Evolutionary conservation across 495 filamentous ascomycete genomes (phyloP), one percentile per base, ranked within the genome.

Genomic region (Penicillium roqueforti): DNA sequence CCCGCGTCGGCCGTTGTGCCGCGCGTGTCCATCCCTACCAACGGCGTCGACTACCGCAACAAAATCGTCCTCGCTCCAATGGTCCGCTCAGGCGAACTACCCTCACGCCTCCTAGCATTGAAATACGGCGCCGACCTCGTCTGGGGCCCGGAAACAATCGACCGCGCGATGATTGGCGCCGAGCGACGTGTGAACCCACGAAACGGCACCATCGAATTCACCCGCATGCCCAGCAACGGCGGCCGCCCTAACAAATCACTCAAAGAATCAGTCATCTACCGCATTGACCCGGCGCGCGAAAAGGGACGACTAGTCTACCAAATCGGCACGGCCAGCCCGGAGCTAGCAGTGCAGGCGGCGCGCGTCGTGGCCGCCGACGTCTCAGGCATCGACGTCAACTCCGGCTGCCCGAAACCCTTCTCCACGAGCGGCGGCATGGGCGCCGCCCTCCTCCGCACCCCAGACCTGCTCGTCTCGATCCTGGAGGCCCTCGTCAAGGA

Each of bases 91-190:
- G 95, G 95, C 59, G 93, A 99, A 74, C 76, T 97, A 16, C 95
- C 95, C 4, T 91, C 87, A 8, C 85, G 93, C 14, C 80, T 98
- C 1, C 67, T 92, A 4, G 87, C 93, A 6, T 81, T 98, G 18
- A 85, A 95, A 60, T 97, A 98, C 66, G 93, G 93, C 42, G 95
- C 95, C 39, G 93, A 97, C 66, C 80, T 97, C 13, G 93, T 97
- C 53, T 98, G 92, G 93, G 92, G 92, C 9, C 93, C 93, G 6
- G 93, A 98, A 72, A 97, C 90, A 2, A 85, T 98, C 55, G 93
- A 97, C 67, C 83, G 81, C 63, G 81, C 92, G 39, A 81, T 98
- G 59, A 95, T 97, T 62, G 95, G 93, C 53, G 87, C 89, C 16
- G 82, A 75, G 1, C 82, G 91, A 42, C 85, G 83, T 51, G 69